Evolutionary conservation across 108 stramenopile species (phyloP).

Genomic region (Cyclotella cryptica): DNA sequence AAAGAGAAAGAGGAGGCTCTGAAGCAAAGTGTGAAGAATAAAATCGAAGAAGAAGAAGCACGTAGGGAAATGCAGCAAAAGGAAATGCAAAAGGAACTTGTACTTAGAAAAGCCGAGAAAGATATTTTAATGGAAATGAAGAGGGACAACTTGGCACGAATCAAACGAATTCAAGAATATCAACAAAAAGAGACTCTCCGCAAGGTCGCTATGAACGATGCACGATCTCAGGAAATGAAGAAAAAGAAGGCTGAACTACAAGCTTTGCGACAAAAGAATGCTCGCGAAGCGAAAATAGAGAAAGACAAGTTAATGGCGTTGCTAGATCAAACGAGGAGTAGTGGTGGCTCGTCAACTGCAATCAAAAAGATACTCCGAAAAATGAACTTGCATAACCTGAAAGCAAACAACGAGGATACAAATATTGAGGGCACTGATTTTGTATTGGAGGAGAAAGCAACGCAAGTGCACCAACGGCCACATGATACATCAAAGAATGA

Average conservation of each 20-base stretch:
- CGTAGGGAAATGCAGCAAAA: constrained; percentile 4
- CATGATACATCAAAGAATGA: no score
- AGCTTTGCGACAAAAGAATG: constrained; percentile 22
- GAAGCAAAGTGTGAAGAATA: constrained; percentile 10
- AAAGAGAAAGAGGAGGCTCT: constrained; percentile 26
- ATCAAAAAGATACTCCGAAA: no score
- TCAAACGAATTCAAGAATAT: background rate
- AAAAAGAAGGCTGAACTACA: constrained; percentile 12
- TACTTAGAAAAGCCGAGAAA: constrained; percentile 16
- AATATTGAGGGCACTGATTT: no score
- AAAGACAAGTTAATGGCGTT: constrained; percentile 28
- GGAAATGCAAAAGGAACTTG: constrained; percentile 19
- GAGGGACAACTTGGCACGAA: constrained; percentile 7
- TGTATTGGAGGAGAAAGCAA: no score
- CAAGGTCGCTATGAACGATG: constrained; percentile 9
- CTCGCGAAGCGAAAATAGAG: constrained; percentile 28
- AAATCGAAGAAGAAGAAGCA: constrained; percentile 24
- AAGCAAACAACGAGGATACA: no score
- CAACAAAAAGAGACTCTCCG: constrained; percentile 12
- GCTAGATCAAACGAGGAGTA: constrained; percentile 23
- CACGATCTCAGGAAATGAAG: background rate
- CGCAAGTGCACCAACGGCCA: no score
- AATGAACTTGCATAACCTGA: no score
- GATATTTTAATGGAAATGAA: constrained; percentile 12
- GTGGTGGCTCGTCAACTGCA: constrained; percentile 16